phyloP scores from a whole-genome alignment of 805 yeast species.

The Candida caryicola region DNA sequence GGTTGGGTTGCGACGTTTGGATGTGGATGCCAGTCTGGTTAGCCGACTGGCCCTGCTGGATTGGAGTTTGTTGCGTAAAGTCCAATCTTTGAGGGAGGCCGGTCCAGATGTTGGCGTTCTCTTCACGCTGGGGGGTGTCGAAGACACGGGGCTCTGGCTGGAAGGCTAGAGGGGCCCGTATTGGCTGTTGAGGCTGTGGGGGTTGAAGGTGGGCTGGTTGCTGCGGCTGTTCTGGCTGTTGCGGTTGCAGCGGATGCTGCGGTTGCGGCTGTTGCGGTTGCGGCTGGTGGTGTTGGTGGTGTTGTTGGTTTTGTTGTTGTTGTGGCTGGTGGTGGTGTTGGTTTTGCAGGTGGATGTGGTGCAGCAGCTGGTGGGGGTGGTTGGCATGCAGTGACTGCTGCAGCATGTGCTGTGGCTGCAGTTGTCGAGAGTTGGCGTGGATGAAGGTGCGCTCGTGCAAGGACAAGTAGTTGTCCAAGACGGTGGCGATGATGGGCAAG shows the following conservation, averaged over 20 bases:
- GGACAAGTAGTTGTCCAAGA: slow-evolving; percentile 77
- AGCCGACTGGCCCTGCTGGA: slow-evolving; percentile 1
- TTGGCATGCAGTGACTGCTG: too few relatives aligned
- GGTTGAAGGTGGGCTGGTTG: background rate
- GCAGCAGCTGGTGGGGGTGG: slow-evolving; percentile 8
- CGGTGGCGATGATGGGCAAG: slow-evolving; percentile 86
- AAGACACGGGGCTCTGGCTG: background rate
- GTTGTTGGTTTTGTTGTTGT: background rate
- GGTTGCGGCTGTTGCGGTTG: background rate
- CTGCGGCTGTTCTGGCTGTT: slow-evolving; percentile 1
- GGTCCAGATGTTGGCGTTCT: background rate
- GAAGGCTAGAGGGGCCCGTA: background rate
- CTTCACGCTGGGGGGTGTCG: background rate
- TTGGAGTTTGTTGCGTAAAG: background rate
- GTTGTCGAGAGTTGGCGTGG: slow-evolving; percentile 25
- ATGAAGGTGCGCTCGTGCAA: slow-evolving; percentile 39
- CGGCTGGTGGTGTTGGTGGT: slow-evolving; percentile 6
- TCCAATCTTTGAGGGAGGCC: background rate
- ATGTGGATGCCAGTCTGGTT: too few relatives aligned
- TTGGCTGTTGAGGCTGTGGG: background rate
- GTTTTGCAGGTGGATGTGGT: slow-evolving; percentile 16
- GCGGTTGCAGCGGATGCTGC: slow-evolving; percentile 3
- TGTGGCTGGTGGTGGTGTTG: slow-evolving; percentile 21
- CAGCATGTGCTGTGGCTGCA: slow-evolving; percentile 7
- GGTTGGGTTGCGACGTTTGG: slow-evolving; percentile 1